Percentiles rank a stretch among this genome's conserved stretches.
Evolutionary conservation across 495 filamentous ascomycete species (phyloP).

Genomic region (Melanomma pulvis-pyrius): DNA sequence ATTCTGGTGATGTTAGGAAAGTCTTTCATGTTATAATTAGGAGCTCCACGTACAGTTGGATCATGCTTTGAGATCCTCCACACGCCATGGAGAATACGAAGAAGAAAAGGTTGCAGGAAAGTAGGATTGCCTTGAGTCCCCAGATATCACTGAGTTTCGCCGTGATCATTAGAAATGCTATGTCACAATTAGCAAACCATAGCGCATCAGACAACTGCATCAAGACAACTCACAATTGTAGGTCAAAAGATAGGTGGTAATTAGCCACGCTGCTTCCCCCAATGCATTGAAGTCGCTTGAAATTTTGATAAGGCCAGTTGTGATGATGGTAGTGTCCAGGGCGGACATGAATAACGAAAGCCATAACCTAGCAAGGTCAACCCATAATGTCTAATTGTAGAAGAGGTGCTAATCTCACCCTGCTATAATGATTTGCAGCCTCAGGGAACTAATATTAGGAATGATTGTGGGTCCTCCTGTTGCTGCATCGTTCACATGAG

Average conservation of each 20-base stretch:
- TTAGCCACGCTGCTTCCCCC: slow-evolving; percentile 27
- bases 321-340: slow-evolving; percentile 34
- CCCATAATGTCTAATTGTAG: not conserved
- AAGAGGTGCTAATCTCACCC: slow-evolving; percentile 12
- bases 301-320: slow-evolving; percentile 32
- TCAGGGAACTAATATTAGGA: slow-evolving; percentile 7
- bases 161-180: slow-evolving; percentile 33
- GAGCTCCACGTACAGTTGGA: slow-evolving; percentile 27
- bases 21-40: too few species aligned
- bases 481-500: not conserved
- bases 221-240: slow-evolving; percentile 25
- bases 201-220: not conserved
- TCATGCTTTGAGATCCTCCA: slow-evolving; percentile 29
- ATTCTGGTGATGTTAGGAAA: slow-evolving; percentile 14
- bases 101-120: slow-evolving; percentile 32
- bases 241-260: slow-evolving; percentile 34
- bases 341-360: slow-evolving; percentile 36
- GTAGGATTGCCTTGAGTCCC: slow-evolving; percentile 23
- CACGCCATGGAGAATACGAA: slow-evolving; percentile 33
- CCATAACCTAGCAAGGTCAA: slow-evolving; percentile 30
- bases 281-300: slow-evolving; percentile 32
- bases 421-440: slow-evolving; percentile 29
- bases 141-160: slow-evolving; percentile 35
- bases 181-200: not conserved
- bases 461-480: not conserved